Evolutionary conservation across 352 stramenopile species (phyloP).

Genomic region (Globisporangium cylindrosporum): DNA sequence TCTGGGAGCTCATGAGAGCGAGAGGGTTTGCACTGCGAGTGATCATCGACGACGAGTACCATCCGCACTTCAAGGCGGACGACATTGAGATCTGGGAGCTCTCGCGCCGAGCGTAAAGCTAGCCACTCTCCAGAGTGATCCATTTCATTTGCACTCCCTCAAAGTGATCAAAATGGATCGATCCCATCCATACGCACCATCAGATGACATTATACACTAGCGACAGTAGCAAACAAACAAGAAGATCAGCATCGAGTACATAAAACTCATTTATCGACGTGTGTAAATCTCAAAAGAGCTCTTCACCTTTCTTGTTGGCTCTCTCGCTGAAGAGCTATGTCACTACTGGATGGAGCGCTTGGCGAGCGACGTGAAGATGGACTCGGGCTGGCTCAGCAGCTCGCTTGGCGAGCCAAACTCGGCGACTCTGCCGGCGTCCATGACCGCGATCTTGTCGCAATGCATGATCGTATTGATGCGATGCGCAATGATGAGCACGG

Average conservation of each 20-base stretch:
- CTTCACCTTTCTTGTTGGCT: too few species aligned
- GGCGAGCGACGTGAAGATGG: constrained; percentile 34
- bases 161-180: neutral
- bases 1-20: constrained; percentile 67
- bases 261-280: neutral
- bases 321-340: too few species aligned
- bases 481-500: constrained; percentile 94
- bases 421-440: constrained; percentile 82
- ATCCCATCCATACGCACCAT: neutral
- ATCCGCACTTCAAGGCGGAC: constrained; percentile 70
- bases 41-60: constrained; percentile 53
- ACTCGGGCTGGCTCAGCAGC: constrained; percentile 44
- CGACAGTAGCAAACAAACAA: neutral
- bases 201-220: neutral
- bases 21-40: constrained; percentile 48
- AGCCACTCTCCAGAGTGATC: neutral
- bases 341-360: constrained; percentile 16
- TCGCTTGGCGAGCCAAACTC: constrained; percentile 77
- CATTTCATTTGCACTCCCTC: neutral
- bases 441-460: constrained; percentile 90
- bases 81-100: constrained; percentile 91
- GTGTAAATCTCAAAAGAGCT: too few species aligned
- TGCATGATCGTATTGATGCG: constrained; percentile 95
- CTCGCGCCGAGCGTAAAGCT: constrained; percentile 7
- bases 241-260: neutral